Evolutionary conservation across 345 rosid species (phyloP).

Genomic region (Pistacia vera): DNA sequence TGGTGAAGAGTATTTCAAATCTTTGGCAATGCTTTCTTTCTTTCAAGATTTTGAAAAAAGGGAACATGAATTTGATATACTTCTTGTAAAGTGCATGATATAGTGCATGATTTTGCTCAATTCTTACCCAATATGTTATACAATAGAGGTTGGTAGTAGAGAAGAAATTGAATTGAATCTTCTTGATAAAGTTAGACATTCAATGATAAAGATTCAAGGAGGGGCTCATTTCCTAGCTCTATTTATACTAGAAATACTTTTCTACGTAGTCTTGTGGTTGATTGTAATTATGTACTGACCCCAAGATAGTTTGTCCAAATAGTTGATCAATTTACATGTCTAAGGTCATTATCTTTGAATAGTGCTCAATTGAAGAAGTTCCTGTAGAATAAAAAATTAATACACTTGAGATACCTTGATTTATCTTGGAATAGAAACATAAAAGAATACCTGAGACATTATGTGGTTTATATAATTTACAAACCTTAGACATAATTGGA

Average conservation of each 20-base stretch:
- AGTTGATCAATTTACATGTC: neutral
- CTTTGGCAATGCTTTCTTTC: too few species aligned
- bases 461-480: too few species aligned
- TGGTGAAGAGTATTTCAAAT: too few species aligned
- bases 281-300: too few species aligned
- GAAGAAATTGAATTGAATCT: neutral
- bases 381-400: slow-evolving; percentile 7
- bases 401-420: slow-evolving; percentile 15
- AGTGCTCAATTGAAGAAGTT: neutral
- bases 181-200: neutral
- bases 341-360: slow-evolving; percentile 13
- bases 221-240: neutral
- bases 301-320: too few species aligned
- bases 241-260: neutral
- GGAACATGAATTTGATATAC: neutral
- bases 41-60: too few species aligned
- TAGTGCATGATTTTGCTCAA: slow-evolving; percentile 1
- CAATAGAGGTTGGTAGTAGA: neutral
- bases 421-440: too few species aligned
- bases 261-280: neutral
- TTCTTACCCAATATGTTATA: slow-evolving; percentile 1
- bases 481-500: too few species aligned
- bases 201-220: neutral
- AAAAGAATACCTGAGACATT: too few species aligned
- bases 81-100: slow-evolving; percentile 3